phyloP scores from a whole-genome alignment of 2,329 filamentous ascomycete species.

The Arachnomyces sp. region DNA sequence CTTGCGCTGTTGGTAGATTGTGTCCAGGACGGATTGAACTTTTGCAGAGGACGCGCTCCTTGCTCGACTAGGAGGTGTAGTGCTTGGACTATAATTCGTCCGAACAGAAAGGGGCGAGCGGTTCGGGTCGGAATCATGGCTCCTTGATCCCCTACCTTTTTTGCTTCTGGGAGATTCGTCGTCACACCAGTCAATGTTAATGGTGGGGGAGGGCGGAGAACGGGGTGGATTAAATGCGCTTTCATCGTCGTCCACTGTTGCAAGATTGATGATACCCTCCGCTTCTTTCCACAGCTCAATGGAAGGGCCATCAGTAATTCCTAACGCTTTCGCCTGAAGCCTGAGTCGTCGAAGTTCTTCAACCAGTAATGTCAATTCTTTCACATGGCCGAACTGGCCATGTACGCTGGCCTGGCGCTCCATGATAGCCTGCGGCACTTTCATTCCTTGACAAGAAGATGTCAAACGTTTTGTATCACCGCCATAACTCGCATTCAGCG shows the following conservation, averaged over 20 bases:
- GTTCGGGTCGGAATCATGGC: constrained; percentile 24
- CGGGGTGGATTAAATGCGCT: constrained; percentile 45
- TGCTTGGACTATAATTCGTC: constrained; percentile 20
- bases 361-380: constrained; percentile 57
- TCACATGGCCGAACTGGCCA: constrained; percentile 56
- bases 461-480: constrained; percentile 17
- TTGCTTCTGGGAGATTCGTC: constrained; percentile 30
- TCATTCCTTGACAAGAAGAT: constrained; percentile 29
- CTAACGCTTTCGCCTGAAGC: constrained; percentile 46
- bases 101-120: constrained; percentile 20
- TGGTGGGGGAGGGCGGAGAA: constrained; percentile 52
- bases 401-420: constrained; percentile 59
- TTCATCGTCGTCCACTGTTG: constrained; percentile 57
- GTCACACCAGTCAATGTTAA: constrained; percentile 46
- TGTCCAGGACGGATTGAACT: constrained; percentile 55
- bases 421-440: constrained; percentile 54
- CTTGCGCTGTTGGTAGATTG: constrained; percentile 46
- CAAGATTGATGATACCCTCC: constrained; percentile 59
- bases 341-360: constrained; percentile 58
- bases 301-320: constrained; percentile 47
- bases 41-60: constrained; percentile 52
- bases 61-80: constrained; percentile 33
- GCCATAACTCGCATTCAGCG: constrained; percentile 34
- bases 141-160: constrained; percentile 19
- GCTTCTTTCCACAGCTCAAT: constrained; percentile 56